Percentiles rank a stretch among this genome's conserved stretches.
Conservation (phyloP, 148 eudicot species). For the Rhododendron mucronatum region DNA sequence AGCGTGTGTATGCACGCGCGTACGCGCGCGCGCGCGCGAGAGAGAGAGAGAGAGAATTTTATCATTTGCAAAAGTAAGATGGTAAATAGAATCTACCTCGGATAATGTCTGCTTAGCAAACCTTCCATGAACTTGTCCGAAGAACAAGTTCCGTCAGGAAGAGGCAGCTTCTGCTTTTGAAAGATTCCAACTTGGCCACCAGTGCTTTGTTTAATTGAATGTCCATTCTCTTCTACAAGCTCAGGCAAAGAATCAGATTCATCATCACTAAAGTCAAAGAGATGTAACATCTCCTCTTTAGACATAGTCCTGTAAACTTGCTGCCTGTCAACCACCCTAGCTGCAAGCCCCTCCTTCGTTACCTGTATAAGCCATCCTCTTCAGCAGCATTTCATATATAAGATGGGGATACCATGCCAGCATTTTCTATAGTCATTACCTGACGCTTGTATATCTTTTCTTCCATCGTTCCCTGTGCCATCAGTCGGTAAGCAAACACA, state of each 20-base stretch:
- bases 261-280: conserved; percentile 87
- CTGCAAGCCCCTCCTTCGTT: conserved; percentile 96
- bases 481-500: conserved; percentile 90
- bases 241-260: conserved; percentile 47
- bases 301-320: conserved; percentile 93
- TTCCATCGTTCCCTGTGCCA: conserved; percentile 95
- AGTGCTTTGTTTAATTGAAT: conserved; percentile 19
- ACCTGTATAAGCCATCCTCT: conserved; percentile 44
- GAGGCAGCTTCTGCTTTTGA: conserved; percentile 37
- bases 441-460: conserved; percentile 99
- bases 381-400: conserved; percentile 2
- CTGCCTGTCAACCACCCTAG: conserved; percentile 96
- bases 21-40: accelerated
- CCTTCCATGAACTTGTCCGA: conserved; percentile 77
- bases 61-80: not conserved
- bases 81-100: conserved; percentile 44
- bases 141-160: conserved; percentile 46
- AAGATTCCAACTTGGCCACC: conserved; percentile 30
- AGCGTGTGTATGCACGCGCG: not conserved
- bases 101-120: conserved; percentile 62
- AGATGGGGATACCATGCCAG: not conserved
- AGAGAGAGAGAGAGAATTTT: not conserved
- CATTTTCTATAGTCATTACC: conserved; percentile 36
- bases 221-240: conserved; percentile 32
- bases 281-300: conserved; percentile 91